Base-by-base conservation (phyloP, 2,329 filamentous ascomycete species). In the Chaetomium olivaceum region DNA sequence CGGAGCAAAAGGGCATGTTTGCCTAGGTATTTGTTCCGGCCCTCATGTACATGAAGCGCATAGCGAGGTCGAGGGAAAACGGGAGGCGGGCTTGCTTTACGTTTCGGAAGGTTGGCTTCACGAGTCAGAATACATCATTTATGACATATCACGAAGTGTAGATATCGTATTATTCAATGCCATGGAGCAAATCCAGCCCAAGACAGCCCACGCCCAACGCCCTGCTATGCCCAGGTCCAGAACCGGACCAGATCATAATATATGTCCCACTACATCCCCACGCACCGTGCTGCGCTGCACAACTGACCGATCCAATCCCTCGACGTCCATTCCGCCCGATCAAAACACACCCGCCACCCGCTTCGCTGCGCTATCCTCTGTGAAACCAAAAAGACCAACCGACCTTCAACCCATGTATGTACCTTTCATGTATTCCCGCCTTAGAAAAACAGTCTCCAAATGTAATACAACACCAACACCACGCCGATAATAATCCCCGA, bases 391-490 rank as follows among this genome's bases (percentile, higher is more conserved):
- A 21, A 48, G 8, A n/a, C 43, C n/a, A 21, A 12, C n/a, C 46
- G 8, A 48, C 21, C 19, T 9, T 48, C 46, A 23, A 23, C 16
- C n/a, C 39, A 14, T 6, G 16, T 14, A n/a, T 6, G 27, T 6
- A 6, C 27, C 27, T 29, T 29, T 29, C 27, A 3, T 29, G 6
- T 29, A 3, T 1, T 21, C 46, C 25, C 25, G 50, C 23, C 51
- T 54, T 54, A 87, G 67, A 91, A 85, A 62, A 92, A 80, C 77
- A 89, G 82, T 70, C 86, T 86, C 71, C 84, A 80, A 14, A 89
- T 79, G 75, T 93, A 93, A 78, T 91, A 98, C 48, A 97, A 74
- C 64, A 93, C 77, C 61, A 98, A 73, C 56, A 96, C 88, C 9
- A 81, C 78, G 7, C 80, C 92, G 52, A 94, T 84, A 27, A 96